Percentiles rank a stretch among this genome's conserved stretches.
These are phyloP conservation scores for Naganishia friedmannii DNA, from an alignment of 768 basidiomycete genomes.

Conservation along the genomic window DNA sequence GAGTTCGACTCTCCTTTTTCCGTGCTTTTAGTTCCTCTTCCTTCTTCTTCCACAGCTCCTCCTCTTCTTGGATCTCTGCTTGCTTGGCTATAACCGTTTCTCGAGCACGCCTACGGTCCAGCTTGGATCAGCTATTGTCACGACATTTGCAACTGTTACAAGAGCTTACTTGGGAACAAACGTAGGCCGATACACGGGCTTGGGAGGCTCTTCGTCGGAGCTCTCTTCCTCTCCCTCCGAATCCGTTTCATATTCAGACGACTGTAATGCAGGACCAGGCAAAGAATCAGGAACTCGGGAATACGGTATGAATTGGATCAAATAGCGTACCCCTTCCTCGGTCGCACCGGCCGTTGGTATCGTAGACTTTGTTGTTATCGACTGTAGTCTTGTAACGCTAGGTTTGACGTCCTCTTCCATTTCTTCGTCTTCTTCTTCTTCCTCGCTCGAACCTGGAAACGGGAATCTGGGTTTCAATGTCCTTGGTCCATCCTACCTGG, in stretches of 20 bases:
- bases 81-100: conserved; percentile 49
- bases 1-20: conserved; percentile 79
- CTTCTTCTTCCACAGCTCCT: conserved; percentile 68
- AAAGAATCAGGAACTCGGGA: background rate
- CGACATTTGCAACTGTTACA: background rate
- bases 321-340: background rate
- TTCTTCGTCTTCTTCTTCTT: conserved; percentile 41
- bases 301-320: too few relatives aligned
- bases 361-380: background rate
- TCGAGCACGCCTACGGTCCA: conserved; percentile 59
- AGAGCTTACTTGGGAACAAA: conserved; percentile 86
- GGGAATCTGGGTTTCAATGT: background rate
- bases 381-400: background rate
- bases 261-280: conserved; percentile 46
- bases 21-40: conserved; percentile 77
- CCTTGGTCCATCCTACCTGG: background rate
- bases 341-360: background rate
- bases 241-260: conserved; percentile 80
- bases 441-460: conserved; percentile 30
- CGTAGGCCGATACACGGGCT: conserved; percentile 80
- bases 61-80: conserved; percentile 62
- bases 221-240: conserved; percentile 62
- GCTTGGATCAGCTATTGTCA: conserved; percentile 4
- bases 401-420: conserved; percentile 36
- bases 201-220: conserved; percentile 59